phyloP scores from a whole-genome alignment of 768 basidiomycete genomes.

The Rhizopogon sp. region DNA sequence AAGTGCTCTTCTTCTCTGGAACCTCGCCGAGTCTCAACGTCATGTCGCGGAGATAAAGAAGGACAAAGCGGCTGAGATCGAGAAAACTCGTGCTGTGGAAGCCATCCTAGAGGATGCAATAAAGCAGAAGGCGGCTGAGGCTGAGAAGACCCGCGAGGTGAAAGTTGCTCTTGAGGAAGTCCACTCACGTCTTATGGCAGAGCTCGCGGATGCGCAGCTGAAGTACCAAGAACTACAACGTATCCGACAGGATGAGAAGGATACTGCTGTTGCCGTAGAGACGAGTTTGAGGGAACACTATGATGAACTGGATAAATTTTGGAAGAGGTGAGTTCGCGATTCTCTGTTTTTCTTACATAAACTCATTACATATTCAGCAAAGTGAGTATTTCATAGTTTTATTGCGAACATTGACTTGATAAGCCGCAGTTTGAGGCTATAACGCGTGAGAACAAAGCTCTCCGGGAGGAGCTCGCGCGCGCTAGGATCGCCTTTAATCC shows the following conservation, averaged over 20 bases:
- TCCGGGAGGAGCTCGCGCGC: constrained; percentile 24
- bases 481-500: constrained; percentile 11
- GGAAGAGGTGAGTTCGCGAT: constrained; percentile 28
- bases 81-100: constrained; percentile 25
- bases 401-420: constrained; percentile 15
- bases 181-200: constrained; percentile 23
- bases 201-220: constrained; percentile 33
- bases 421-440: constrained; percentile 16
- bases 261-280: constrained; percentile 47
- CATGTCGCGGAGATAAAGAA: constrained; percentile 21
- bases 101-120: constrained; percentile 21
- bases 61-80: constrained; percentile 22
- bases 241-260: constrained; percentile 43
- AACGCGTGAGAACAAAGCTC: constrained; percentile 19
- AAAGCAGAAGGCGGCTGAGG: constrained; percentile 19
- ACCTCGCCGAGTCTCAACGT: constrained; percentile 44
- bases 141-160: constrained; percentile 25
- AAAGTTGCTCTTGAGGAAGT: constrained; percentile 27
- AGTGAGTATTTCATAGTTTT: constrained; percentile 24
- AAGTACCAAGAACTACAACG: constrained; percentile 38
- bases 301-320: constrained; percentile 38
- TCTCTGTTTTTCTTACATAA: constrained; percentile 2
- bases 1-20: constrained; percentile 44
- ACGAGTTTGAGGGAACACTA: constrained; percentile 50
- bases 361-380: constrained; percentile 25